Conservation (phyloP, 2,329 filamentous ascomycete species). For the Fusarium fracticaudum region DNA sequence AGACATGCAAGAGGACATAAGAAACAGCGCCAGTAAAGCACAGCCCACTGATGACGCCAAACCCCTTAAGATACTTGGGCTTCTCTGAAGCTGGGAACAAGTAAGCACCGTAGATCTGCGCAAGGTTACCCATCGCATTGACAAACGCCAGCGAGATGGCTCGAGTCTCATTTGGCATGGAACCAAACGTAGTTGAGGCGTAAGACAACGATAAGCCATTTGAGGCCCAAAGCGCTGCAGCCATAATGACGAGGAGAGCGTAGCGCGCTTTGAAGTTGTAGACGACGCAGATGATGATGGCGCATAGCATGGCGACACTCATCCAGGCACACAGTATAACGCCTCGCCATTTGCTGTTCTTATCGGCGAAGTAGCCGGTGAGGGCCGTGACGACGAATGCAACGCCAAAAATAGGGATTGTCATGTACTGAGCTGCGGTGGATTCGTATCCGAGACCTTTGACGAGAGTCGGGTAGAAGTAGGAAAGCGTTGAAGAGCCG, state of each 20-base stretch:
- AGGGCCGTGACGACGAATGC: neutral
- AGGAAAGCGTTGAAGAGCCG: neutral
- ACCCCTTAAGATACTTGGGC: constrained; percentile 60
- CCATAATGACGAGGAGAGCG: neutral
- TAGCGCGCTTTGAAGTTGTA: neutral
- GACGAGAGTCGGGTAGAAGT: neutral
- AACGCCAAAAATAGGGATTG: neutral
- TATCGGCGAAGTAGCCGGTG: neutral
- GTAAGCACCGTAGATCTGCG: constrained; percentile 65
- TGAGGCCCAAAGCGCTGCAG: neutral
- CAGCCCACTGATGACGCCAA: constrained; percentile 45
- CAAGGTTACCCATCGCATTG: constrained; percentile 59
- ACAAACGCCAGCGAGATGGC: neutral
- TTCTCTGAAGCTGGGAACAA: constrained; percentile 59
- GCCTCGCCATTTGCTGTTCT: neutral
- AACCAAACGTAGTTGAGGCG: neutral
- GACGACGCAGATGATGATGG: neutral
- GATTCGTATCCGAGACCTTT: neutral
- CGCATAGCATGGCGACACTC: neutral
- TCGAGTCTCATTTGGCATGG: neutral
- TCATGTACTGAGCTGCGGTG: neutral
- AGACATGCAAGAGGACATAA: constrained; percentile 10
- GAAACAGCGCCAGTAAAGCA: constrained; percentile 19
- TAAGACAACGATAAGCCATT: neutral
- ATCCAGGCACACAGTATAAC: neutral